Evolutionary conservation across 1,284 basidiomycete species (phyloP).

Genomic region (Rhodotorula sp.): DNA sequence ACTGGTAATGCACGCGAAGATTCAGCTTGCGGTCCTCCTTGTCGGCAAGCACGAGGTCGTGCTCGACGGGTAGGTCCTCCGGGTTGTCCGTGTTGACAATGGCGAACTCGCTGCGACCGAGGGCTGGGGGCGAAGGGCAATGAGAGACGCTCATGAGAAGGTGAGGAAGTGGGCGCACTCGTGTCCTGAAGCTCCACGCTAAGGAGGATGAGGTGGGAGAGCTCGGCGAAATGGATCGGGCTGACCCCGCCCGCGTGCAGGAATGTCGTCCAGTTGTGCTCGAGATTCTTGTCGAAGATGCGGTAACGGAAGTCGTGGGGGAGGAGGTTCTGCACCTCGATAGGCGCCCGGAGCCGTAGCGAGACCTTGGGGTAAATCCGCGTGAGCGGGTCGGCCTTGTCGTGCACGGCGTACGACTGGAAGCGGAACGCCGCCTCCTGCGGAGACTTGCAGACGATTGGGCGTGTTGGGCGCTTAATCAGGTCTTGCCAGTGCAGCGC

Average conservation of each 20-base stretch:
- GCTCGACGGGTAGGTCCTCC: constrained; percentile 85
- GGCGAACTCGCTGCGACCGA: constrained; percentile 95
- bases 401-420: constrained; percentile 86
- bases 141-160: too few species aligned
- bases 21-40: constrained; percentile 74
- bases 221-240: constrained; percentile 94
- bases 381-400: constrained; percentile 64
- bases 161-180: constrained; percentile 57
- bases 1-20: constrained; percentile 86
- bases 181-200: constrained; percentile 90
- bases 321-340: constrained; percentile 94
- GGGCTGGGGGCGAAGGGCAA: constrained; percentile 58
- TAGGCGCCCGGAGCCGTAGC: constrained; percentile 85
- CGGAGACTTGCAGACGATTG: constrained; percentile 84
- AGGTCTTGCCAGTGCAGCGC: constrained; percentile 86
- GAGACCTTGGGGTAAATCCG: constrained; percentile 73
- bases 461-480: constrained; percentile 71
- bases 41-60: constrained; percentile 72
- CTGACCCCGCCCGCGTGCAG: constrained; percentile 90
- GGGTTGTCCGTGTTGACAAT: constrained; percentile 95
- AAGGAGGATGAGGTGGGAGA: constrained; percentile 89
- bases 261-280: constrained; percentile 83
- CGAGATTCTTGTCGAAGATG: constrained; percentile 88
- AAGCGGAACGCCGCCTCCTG: constrained; percentile 92
- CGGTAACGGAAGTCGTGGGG: constrained; percentile 96